Evolutionary conservation across 495 filamentous ascomycete genomes (phyloP).

Genomic region (Talaromyces thailandensis): DNA sequence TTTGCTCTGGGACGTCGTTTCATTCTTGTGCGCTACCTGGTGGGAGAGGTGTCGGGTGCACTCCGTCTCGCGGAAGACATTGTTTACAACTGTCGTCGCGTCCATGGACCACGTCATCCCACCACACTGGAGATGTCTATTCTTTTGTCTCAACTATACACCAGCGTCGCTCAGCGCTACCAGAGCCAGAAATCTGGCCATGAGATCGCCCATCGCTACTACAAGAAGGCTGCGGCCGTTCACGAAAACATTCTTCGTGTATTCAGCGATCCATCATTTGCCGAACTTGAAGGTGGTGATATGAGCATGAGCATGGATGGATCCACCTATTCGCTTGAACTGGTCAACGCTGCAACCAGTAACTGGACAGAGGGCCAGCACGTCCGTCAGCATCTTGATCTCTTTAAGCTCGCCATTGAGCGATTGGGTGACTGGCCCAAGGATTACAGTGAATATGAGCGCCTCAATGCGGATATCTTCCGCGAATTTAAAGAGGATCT

Average conservation of each 20-base stretch:
- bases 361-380: constrained; percentile 17
- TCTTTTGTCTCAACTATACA: constrained; percentile 30
- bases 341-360: constrained; percentile 7
- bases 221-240: constrained; percentile 27
- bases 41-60: constrained; percentile 19
- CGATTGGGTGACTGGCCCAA: constrained; percentile 33
- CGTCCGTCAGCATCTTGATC: constrained; percentile 26
- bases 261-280: constrained; percentile 23
- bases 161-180: constrained; percentile 24
- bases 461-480: constrained; percentile 11
- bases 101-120: constrained; percentile 25
- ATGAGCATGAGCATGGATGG: constrained; percentile 11
- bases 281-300: constrained; percentile 16
- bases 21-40: constrained; percentile 28
- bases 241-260: constrained; percentile 30
- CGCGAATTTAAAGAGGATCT: constrained; percentile 17
- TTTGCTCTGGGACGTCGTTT: constrained; percentile 29
- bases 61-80: constrained; percentile 32
- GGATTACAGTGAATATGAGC: constrained; percentile 26
- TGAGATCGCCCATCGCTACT: constrained; percentile 29
- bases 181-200: constrained; percentile 21
- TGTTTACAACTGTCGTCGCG: constrained; percentile 33
- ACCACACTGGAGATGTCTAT: constrained; percentile 29
- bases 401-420: constrained; percentile 30
- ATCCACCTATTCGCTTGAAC: constrained; percentile 10